Percentiles rank a stretch among this genome's conserved stretches.
These are phyloP conservation scores for Whalleya microplaca DNA, from an alignment of 2,329 filamentous ascomycete genomes.

Conservation along the genomic window DNA sequence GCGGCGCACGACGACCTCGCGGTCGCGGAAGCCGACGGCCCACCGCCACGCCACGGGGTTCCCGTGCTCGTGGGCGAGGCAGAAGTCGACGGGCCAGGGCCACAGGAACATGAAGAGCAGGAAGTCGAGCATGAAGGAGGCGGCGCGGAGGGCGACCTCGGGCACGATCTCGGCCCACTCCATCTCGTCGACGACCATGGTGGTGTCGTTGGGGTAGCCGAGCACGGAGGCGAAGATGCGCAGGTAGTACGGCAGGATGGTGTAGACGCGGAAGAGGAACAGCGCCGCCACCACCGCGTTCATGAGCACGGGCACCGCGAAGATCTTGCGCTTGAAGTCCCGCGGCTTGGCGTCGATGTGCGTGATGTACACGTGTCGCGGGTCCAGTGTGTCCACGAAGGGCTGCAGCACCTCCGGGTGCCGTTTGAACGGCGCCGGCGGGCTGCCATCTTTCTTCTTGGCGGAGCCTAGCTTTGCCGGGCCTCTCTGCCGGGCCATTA, in stretches of 20 bases:
- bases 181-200: constrained; percentile 61
- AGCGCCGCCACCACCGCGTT: constrained; percentile 69
- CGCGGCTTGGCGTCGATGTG: constrained; percentile 76
- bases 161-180: constrained; percentile 59
- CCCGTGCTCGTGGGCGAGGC: constrained; percentile 59
- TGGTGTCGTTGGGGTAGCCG: constrained; percentile 68
- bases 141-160: constrained; percentile 62
- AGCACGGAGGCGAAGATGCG: constrained; percentile 65
- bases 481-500: constrained; percentile 35
- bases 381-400: constrained; percentile 69
- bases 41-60: constrained; percentile 76
- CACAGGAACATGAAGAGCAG: constrained; percentile 68
- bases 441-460: constrained; percentile 38
- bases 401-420: constrained; percentile 65
- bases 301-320: constrained; percentile 75
- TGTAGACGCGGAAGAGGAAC: constrained; percentile 70
- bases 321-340: constrained; percentile 80
- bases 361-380: constrained; percentile 77
- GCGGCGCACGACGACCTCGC: constrained; percentile 80
- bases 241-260: constrained; percentile 74
- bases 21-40: constrained; percentile 73
- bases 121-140: constrained; percentile 76
- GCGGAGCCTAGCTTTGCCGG: constrained; percentile 28
- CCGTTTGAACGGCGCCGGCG: constrained; percentile 69
- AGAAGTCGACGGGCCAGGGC: constrained; percentile 76